phyloP scores from a whole-genome alignment of 768 basidiomycete genomes.

The Collybia mongolica region DNA sequence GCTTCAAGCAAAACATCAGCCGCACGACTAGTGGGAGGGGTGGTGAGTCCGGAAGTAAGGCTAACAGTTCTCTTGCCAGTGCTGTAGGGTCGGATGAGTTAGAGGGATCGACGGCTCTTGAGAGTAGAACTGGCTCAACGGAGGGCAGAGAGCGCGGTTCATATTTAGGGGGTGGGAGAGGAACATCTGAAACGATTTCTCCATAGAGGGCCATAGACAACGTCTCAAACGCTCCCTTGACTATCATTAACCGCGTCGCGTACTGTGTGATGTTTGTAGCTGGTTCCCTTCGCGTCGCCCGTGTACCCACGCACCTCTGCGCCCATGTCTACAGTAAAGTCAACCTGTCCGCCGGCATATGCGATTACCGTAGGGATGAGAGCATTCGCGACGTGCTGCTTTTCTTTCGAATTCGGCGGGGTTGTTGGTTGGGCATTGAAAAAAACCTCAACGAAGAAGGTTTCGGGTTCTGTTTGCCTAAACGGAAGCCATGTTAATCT shows the following conservation, averaged over 20 bases:
- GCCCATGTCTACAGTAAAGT: constrained; percentile 72
- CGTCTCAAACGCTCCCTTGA: constrained; percentile 70
- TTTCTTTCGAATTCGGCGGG: constrained; percentile 46
- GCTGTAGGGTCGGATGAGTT: constrained; percentile 56
- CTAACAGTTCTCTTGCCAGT: constrained; percentile 61
- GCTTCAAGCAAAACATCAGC: constrained; percentile 80
- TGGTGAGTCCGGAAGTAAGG: constrained; percentile 60
- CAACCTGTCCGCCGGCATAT: constrained; percentile 65
- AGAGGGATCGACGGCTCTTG: constrained; percentile 58
- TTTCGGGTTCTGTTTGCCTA: constrained; percentile 69
- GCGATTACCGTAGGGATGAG: constrained; percentile 71
- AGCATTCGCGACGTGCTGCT: constrained; percentile 65
- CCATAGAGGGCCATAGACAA: constrained; percentile 67
- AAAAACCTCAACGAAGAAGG: constrained; percentile 73
- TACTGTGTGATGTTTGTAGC: constrained; percentile 36
- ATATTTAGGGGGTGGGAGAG: constrained; percentile 34
- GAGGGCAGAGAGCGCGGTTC: constrained; percentile 38
- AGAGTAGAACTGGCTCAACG: constrained; percentile 36
- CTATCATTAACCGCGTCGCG: constrained; percentile 76
- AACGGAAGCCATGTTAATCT: constrained; percentile 7
- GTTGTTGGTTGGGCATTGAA: constrained; percentile 66
- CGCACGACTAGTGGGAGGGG: constrained; percentile 63
- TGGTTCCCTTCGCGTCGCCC: neutral
- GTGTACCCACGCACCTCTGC: constrained; percentile 46
- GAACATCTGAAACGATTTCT: constrained; percentile 49